phyloP scores from a whole-genome alignment of 805 yeast species.

The Yarrowia sp. region DNA sequence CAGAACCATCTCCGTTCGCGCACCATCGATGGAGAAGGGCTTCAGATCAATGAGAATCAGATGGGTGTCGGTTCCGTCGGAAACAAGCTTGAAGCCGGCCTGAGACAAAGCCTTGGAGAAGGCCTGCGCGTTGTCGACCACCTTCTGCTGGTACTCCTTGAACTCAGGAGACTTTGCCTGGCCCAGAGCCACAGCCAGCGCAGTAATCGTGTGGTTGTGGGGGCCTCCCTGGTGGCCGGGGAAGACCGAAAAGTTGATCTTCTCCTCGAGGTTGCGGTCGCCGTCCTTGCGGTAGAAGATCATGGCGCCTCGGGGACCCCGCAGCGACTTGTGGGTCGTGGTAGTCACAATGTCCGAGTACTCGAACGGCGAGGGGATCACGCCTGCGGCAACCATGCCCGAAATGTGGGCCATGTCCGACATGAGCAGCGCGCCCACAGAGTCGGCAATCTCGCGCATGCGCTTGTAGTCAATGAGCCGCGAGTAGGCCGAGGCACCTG shows the following conservation, averaged over 20 bases:
- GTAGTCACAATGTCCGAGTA: conserved; percentile 96
- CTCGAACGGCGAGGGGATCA: conserved; percentile 87
- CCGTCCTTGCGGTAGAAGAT: conserved; percentile 96
- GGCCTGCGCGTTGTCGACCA: conserved; percentile 74
- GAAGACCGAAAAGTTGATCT: conserved; percentile 94
- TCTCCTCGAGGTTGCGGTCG: conserved; percentile 84
- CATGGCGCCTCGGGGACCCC: conserved; percentile 99
- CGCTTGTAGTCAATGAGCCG: conserved; percentile 85
- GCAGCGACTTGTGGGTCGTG: conserved; percentile 93
- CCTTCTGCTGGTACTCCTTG: conserved; percentile 78
- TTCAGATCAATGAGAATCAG: conserved; percentile 81
- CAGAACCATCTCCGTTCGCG: conserved; percentile 86
- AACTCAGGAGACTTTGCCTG: conserved; percentile 89
- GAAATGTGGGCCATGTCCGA: conserved; percentile 98
- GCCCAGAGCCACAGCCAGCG: conserved; percentile 90
- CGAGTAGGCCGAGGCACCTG: conserved; percentile 96
- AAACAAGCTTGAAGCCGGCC: conserved; percentile 74
- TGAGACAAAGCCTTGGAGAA: conserved; percentile 66
- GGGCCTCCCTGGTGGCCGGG: conserved; percentile 99
- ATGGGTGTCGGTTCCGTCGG: conserved; percentile 94
- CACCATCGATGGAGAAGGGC: conserved; percentile 84
- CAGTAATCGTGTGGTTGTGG: conserved; percentile 96
- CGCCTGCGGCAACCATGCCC: conserved; percentile 93
- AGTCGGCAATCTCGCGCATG: conserved; percentile 88
- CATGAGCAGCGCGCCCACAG: conserved; percentile 87